Evolutionary conservation across 2,329 filamentous ascomycete species (phyloP), one percentile per base, ranked within the genome.

Genomic region (Zymoseptoria passerinii): DNA sequence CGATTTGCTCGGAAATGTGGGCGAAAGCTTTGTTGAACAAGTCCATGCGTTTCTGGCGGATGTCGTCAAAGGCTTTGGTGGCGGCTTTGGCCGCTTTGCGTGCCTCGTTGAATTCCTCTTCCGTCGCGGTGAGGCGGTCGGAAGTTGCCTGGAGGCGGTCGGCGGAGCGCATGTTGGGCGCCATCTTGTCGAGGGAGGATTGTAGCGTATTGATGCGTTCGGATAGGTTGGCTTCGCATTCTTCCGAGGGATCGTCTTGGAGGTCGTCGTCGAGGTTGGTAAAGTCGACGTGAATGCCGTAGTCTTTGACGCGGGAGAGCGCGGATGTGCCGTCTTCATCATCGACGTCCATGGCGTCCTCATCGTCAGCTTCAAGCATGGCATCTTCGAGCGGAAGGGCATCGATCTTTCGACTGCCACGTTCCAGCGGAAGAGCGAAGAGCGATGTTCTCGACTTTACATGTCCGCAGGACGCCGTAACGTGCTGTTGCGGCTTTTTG

Each of bases 1-100:
- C 87, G 67, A 99, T 97, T 72, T 96, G 91, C 67, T 96, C 90
- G 50, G 90, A 89, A 70, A 99, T 99, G 73, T 99, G 94, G 19
- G 83, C 81, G 76, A 96, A 97, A 10, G 94, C 94, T 72, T 91
- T 92, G 78, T 92, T 94, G 81, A 99, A 99, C 28, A 96, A 83
- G 63, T 95, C 89, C 63, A 88, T 90, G 57, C 94, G 88, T 74
- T 87, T 84, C 58, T 88, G 82, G 75, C 92, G 94, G 63, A 96
- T 81, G 19, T 84, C 80, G 67, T 90, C 87, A 70, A 97, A 99
- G 1, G 84, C 84, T n/a, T 92, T 86, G 68, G 89, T 90, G 9
- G 90, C 87, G 50, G 80, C 82, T 56, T 87, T 87, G 57, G 89
- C 88, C 23, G 84, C 81, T 53, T 82, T 82, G 66, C 91, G 89